Evolutionary conservation across 805 yeast species (phyloP), one percentile per base, ranked within the genome.

Genomic region (Candida coleopterorum): DNA sequence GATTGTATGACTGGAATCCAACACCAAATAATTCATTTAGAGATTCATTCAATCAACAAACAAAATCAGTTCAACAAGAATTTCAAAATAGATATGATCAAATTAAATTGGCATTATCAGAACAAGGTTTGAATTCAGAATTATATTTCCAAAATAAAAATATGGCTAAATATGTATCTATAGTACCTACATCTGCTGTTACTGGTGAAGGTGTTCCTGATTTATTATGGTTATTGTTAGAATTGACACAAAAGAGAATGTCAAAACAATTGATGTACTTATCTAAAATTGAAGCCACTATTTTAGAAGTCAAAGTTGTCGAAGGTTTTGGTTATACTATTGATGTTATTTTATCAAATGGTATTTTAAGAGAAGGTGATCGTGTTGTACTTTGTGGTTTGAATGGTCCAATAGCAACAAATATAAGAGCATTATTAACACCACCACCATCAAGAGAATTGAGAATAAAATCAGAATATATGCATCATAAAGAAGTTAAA

Each of bases 151-250:
- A 90, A 64, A 93, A 93, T 76, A 85, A 83, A 64, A 93, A 90
- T 70, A 69, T 90, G 75, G 69, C 97, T 39, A 87, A 88, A 61
- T 87, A 81, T 55, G 98, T 93, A 38, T 88, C 97, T 25, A 84
- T 93, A 52, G 96, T 93, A 30, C 98, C 99, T 51, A 93, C 99
- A 14, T 90, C 97, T 44, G 99, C 99, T 38, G 94, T 89, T 30
- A 89, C 97, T 10, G 99, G 99, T 62, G 99, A 93, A 69, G 99
- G 99, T 85, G 94, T 93, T 52, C 98, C 99, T 34, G 99, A 93
- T 78, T 75, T 93, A 69, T 77, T 93, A 56, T 88, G 96, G 90
- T 75, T 93, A 62, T 72, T 93, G 56, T 75, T 93, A 52, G 97
- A 93, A 65, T 77, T 93, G 54, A 93, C 98, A 11, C 97, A 93